These are phyloP conservation scores for Rhizophora mangle DNA, from an alignment of 345 rosid genomes.

Conservation along the genomic window DNA sequence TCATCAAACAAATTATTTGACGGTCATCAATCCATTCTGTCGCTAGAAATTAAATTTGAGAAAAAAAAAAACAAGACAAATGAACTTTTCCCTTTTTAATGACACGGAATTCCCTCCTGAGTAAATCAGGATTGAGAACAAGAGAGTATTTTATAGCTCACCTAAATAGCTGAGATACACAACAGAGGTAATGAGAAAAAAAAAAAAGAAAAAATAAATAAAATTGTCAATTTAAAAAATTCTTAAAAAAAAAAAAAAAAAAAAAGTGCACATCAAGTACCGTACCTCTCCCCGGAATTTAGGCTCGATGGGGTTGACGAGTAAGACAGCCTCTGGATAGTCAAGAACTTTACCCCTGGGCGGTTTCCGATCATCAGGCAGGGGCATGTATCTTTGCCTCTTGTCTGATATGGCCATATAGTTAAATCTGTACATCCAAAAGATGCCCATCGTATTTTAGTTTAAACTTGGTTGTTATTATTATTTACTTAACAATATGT, in stretches of 20 bases:
- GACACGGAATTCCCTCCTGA: no score
- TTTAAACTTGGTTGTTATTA: not conserved
- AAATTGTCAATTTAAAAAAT: not conserved
- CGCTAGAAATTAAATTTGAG: no score
- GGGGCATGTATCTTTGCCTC: slow-evolving; percentile 27
- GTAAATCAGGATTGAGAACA: no score
- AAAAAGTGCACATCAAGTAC: no score
- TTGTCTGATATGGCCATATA: slow-evolving; percentile 26
- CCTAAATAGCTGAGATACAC: no score
- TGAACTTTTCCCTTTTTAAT: no score
- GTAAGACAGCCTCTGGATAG: slow-evolving; percentile 28
- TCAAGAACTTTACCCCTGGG: slow-evolving; percentile 21
- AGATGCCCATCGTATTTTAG: not conserved
- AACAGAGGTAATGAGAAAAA: not conserved
- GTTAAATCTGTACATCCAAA: slow-evolving; percentile 13
- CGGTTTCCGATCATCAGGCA: slow-evolving; percentile 15
- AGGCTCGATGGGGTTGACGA: slow-evolving; percentile 24
- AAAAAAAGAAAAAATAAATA: not conserved
- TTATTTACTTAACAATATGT: not conserved
- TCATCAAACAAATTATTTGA: no score
- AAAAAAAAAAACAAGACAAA: no score
- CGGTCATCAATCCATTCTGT: no score
- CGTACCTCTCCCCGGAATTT: slow-evolving; percentile 28
- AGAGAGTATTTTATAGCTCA: no score
- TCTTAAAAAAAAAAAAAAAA: not conserved